These are phyloP conservation scores for Wickerhamomyces bisporus DNA, from an alignment of 805 yeast genomes.

Conservation along the genomic window DNA sequence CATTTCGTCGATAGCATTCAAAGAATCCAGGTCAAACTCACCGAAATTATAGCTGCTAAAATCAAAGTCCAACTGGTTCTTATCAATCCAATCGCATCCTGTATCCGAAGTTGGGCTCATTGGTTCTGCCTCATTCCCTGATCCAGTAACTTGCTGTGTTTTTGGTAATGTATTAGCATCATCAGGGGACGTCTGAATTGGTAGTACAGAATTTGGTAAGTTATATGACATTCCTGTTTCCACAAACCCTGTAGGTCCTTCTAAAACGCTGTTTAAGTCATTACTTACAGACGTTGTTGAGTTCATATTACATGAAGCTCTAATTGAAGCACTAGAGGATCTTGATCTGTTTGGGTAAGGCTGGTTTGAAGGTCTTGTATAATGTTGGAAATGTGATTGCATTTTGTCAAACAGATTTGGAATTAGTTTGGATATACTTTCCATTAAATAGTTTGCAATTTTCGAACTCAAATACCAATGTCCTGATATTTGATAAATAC, in stretches of 20 bases:
- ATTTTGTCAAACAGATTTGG: slow-evolving; percentile 37
- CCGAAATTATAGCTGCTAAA: slow-evolving; percentile 23
- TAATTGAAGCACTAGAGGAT: background rate
- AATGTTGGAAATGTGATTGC: slow-evolving; percentile 25
- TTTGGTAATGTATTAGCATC: background rate
- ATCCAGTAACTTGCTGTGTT: background rate
- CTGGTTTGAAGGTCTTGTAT: slow-evolving; percentile 6
- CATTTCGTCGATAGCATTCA: slow-evolving; percentile 23
- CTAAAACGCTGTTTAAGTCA: background rate
- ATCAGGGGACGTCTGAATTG: background rate
- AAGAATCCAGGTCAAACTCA: slow-evolving; percentile 21
- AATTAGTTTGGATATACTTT: slow-evolving; percentile 36
- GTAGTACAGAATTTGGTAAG: slow-evolving; percentile 6
- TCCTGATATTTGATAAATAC: slow-evolving; percentile 43
- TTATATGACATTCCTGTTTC: slow-evolving; percentile 7
- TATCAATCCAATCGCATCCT: slow-evolving; percentile 57
- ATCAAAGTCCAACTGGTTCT: slow-evolving; percentile 34
- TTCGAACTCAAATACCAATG: slow-evolving; percentile 48
- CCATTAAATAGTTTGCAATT: slow-evolving; percentile 41
- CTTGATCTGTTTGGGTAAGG: too few relatives aligned
- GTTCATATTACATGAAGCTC: background rate
- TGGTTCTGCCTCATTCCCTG: slow-evolving; percentile 3
- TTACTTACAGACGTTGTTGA: background rate
- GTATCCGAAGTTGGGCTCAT: slow-evolving; percentile 35
- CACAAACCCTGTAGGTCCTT: background rate